These are phyloP conservation scores for Agrocybe praecox DNA, from an alignment of 768 basidiomycete genomes.

Conservation along the genomic window DNA sequence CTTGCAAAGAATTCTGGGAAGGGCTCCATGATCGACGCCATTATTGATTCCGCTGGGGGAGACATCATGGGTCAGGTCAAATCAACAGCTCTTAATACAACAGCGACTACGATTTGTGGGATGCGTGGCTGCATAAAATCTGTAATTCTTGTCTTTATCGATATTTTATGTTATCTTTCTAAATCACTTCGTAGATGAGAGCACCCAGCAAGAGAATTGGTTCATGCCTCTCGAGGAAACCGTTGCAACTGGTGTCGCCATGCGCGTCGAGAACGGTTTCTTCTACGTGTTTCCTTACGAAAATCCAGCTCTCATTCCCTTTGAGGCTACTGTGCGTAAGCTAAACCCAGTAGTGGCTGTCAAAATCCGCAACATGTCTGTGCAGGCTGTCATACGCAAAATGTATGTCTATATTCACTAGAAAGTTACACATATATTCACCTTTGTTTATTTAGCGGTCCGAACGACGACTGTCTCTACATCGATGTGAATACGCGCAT, in stretches of 20 bases:
- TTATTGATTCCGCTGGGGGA: constrained; percentile 74
- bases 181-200: constrained; percentile 44
- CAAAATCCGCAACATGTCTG: constrained; percentile 71
- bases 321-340: constrained; percentile 74
- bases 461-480: constrained; percentile 56
- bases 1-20: constrained; percentile 34
- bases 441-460: constrained; percentile 37
- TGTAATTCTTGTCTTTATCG: constrained; percentile 33
- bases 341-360: constrained; percentile 87
- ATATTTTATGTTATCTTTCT: not conserved
- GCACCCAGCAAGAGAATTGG: constrained; percentile 71
- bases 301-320: constrained; percentile 70
- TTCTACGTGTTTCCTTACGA: constrained; percentile 91
- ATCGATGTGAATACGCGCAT: constrained; percentile 85
- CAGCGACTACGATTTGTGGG: constrained; percentile 78
- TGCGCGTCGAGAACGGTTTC: constrained; percentile 59
- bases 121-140: constrained; percentile 79
- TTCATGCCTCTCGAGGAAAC: constrained; percentile 79
- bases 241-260: constrained; percentile 70
- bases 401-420: constrained; percentile 46
- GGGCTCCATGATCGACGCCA: constrained; percentile 48
- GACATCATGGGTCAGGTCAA: constrained; percentile 57
- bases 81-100: too few species aligned
- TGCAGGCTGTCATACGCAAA: constrained; percentile 74
- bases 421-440: constrained; percentile 6